These are phyloP conservation scores for Henckelia pumila DNA, from an alignment of 257 asterid species.

Conservation along the genomic window DNA sequence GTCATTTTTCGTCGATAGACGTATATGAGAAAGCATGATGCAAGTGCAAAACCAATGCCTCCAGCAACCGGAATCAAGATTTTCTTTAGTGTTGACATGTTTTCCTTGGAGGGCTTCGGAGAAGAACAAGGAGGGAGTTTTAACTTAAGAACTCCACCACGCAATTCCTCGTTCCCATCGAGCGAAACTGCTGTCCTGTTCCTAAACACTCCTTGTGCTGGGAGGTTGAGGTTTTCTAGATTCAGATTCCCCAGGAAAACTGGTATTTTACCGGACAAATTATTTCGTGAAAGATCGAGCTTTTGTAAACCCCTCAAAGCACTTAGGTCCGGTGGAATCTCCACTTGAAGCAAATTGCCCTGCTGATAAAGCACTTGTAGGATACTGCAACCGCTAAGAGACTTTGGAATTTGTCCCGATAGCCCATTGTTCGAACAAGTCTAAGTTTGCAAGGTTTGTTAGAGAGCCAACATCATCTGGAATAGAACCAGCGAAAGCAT, in stretches of 20 bases:
- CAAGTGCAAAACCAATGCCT: too few relatives aligned
- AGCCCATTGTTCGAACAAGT: constrained; percentile 14
- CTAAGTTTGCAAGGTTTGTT: neutral
- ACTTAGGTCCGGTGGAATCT: constrained; percentile 11
- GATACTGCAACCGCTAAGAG: neutral
- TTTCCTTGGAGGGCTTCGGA: too few relatives aligned
- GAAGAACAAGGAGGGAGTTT: constrained; percentile 17
- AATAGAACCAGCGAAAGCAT: neutral
- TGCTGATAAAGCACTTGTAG: neutral
- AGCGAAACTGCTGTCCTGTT: too few relatives aligned
- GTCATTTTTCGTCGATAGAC: neutral
- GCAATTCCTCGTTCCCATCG: too few relatives aligned
- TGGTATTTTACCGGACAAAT: constrained; percentile 19
- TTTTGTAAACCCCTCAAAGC: constrained; percentile 14
- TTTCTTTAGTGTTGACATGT: neutral
- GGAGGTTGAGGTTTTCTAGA: constrained; percentile 1
- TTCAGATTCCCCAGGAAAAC: neutral
- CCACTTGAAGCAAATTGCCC: constrained; percentile 11
- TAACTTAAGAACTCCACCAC: constrained; percentile 2
- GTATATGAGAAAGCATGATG: neutral
- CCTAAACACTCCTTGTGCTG: too few relatives aligned
- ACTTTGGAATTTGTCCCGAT: constrained; percentile 19
- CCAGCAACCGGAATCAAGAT: neutral
- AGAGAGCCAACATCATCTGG: too few relatives aligned
- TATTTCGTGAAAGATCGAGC: constrained; percentile 18